phyloP scores from a whole-genome alignment of 2,329 filamentous ascomycete genomes.

The Pseudogymnoascus sp. region DNA sequence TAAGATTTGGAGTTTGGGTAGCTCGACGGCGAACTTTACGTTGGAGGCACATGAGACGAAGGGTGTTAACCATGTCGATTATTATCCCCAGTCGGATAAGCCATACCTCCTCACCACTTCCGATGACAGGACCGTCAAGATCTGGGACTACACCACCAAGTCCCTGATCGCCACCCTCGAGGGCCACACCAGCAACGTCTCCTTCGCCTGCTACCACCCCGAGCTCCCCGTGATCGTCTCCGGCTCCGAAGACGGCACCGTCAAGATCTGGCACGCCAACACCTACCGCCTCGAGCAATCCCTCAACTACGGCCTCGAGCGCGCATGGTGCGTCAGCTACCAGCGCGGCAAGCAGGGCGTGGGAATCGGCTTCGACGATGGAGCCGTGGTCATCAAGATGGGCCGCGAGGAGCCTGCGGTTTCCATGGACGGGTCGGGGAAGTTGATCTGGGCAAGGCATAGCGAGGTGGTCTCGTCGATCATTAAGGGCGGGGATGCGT shows the following conservation, averaged over 20 bases:
- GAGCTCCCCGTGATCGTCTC: conserved; percentile 96
- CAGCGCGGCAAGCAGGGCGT: conserved; percentile 91
- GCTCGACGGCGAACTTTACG: conserved; percentile 89
- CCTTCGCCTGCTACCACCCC: conserved; percentile 95
- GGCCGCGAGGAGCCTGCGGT: conserved; percentile 94
- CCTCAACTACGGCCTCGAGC: conserved; percentile 88
- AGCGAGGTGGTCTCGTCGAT: conserved; percentile 92
- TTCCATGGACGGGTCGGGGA: conserved; percentile 93
- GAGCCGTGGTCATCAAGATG: conserved; percentile 95
- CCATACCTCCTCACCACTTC: conserved; percentile 92
- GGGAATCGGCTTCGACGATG: conserved; percentile 94
- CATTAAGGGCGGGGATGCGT: conserved; percentile 82
- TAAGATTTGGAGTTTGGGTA: conserved; percentile 96
- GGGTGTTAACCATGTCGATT: conserved; percentile 97
- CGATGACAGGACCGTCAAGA: conserved; percentile 92
- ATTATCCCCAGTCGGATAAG: conserved; percentile 65
- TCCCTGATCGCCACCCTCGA: conserved; percentile 93
- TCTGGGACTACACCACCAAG: conserved; percentile 99
- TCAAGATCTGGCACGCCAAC: conserved; percentile 98
- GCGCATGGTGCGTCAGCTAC: conserved; percentile 95
- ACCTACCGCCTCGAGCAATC: conserved; percentile 95
- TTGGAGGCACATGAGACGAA: conserved; percentile 95
- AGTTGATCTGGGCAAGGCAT: conserved; percentile 91
- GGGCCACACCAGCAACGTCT: conserved; percentile 96
- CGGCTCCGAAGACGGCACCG: conserved; percentile 91